Base-by-base conservation (phyloP, 208 protist genomes). In the Leishmania major region DNA sequence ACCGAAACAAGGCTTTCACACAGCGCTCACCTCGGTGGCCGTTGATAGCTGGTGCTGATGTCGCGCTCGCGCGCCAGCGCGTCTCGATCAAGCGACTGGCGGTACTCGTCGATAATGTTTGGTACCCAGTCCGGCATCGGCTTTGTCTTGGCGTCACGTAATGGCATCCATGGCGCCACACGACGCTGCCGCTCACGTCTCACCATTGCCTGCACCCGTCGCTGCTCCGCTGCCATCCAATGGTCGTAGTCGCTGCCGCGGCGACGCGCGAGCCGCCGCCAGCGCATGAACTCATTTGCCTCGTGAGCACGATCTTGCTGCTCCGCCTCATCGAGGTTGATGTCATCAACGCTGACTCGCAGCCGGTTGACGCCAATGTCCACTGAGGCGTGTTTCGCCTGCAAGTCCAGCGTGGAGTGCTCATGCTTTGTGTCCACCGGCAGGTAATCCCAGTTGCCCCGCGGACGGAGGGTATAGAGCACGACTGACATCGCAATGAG, bases 81-180 rank as follows among this genome's bases (percentile, higher is more conserved):
- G 78, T 96, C 93, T n/a, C 95, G 89, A 62, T 94, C 93, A 4
- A 95, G 84, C 0, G 93, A 88, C 81, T 91, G 87, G 31, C 95
- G 93, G 74, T 98, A 98, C 75, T 98, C 95, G 70, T 98, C 92
- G 74, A 98, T 92, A 45, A 98, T 96, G 81, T 98, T 96, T 10
- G 95, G 95, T 69, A 96, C 92, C 83, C 88, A 95, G 35, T 87
- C 81, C 1, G 93, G 91, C 89, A 96, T 89, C 5, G 89, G 85
- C 19, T 75, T 73, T 64, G 57, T 72, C 40, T 82, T 82, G 3
- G 15, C 45, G 43, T 89, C 75, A 47, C 79, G 47, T 15, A 47
- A 47, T 11, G 47, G 17, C 60, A 86, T 59, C 92, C 92, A 96
- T 59, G 95, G 95, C 43, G 51, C 77, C n/a, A 74, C 75, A 35